Base-by-base conservation (phyloP, 768 basidiomycete species). In the Amanita polypyramis region DNA sequence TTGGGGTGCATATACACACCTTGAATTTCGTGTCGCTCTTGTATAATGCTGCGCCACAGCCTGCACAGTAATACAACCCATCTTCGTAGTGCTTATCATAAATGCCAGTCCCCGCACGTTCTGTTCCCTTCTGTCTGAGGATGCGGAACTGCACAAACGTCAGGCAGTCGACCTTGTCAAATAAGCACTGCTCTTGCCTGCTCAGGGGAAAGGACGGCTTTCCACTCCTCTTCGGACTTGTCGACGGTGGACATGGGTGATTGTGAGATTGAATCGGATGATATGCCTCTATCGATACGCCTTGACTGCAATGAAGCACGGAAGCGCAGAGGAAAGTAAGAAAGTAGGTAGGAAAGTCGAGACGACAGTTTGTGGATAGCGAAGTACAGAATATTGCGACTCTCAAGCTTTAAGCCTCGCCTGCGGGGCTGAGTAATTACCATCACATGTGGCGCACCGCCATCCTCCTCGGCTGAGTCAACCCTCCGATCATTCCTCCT, bases 11-110 rank as follows among this genome's bases (percentile, higher is more conserved):
- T 25, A 42, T 21, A 59, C 69, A 25, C 34, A 76, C 74, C 56
- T 85, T 75, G 65, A 95, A 96, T 66, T 96, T 96, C 54, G 90
- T 92, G 21, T 70, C 72, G 58, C 85, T 88, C 71, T 82, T 88
- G 70, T 95, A 96, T 42, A 96, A 66, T 1, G 91, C 83, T 2
- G 88, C 79, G 30, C 72, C 73, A 62, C 92, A 95, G 6, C 76
- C 93, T 7, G 79, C 83, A 58, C 92, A 94, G 37, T 65, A 56
- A 60, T 93, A 95, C 1, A 82, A 72, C 7, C 93, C 93, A 23
- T 74, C 58, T 2, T 69, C 76, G 19, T 62, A 62, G 63, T 77
- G 74, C 47, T 91, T 74, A 53, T 94, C 79, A 60, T 88, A 93
- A 58, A 82, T 67, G n/a, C 87, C 89, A 2, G 82, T 86, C 2